Percentiles rank a stretch among this genome's conserved stretches.
Evolutionary conservation across 352 stramenopile genomes (phyloP).

Genomic region (Blastocystis sp.): DNA sequence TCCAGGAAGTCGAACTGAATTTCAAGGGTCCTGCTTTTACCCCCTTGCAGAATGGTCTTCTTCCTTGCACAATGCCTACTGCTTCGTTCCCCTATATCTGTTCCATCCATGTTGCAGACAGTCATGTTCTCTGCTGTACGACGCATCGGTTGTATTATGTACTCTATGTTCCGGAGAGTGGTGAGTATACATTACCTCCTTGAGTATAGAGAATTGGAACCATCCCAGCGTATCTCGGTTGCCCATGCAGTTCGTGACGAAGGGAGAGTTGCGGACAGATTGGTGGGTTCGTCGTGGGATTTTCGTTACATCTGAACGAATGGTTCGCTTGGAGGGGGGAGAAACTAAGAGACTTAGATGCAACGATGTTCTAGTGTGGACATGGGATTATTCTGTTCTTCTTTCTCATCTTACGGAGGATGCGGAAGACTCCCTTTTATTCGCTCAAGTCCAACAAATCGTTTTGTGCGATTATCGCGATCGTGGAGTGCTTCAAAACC

Average conservation of each 20-base stretch:
- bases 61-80: not conserved
- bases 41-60: not conserved
- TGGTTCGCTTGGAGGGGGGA: not conserved
- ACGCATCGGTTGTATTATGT: not conserved
- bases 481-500: not conserved
- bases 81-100: not conserved
- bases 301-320: not conserved
- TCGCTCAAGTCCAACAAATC: not conserved
- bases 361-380: not conserved
- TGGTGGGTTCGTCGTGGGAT: not conserved
- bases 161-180: not conserved
- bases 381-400: not conserved
- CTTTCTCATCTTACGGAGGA: not conserved
- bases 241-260: not conserved
- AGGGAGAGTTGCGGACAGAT: not conserved
- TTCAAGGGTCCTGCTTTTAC: not conserved
- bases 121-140: not conserved
- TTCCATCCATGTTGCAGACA: not conserved
- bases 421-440: not conserved
- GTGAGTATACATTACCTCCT: not conserved
- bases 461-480: conserved; percentile 1
- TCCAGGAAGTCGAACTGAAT: conserved; percentile 49
- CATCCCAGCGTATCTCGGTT: not conserved
- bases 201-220: not conserved
- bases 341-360: not conserved